Base-by-base conservation (phyloP, 768 basidiomycete species). In the Suillus cothurnatus region DNA sequence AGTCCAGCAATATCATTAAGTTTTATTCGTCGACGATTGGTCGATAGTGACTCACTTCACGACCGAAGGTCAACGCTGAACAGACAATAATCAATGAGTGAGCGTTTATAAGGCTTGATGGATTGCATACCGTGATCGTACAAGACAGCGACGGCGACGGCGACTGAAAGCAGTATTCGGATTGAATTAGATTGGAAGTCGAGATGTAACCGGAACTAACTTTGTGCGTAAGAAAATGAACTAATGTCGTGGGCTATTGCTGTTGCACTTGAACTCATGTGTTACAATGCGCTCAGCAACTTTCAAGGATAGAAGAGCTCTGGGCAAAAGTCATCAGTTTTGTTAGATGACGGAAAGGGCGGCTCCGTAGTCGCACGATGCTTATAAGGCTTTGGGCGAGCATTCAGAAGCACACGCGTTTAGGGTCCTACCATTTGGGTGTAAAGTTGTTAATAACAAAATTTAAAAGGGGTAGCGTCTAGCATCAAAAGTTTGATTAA, bases 111-210 rank as follows among this genome's bases (percentile, higher is more conserved):
- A 7, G 34, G 32, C 17, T 34, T 34, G 2, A 11, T 47, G 28
- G 31, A 31, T 7, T 53, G 41, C 67, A 65, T 62, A 70, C 75
- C 68, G 19, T 76, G 75, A 64, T 76, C 75, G 52, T 76, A 77
- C 17, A 76, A 55, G 58, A 65, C 75, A 50, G 67, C 71, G 34
- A 65, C 59, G 34, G 75, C 66, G 34, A 74, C 71, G 15, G 75
- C 76, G 70, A 73, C 75, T 76, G n/a, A 26, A 62, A 61, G 45
- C 61, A 62, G 12, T 21, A 11, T 26, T 39, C 41, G 55, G n/a
- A 61, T 68, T 61, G 49, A 26, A 28, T 47, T 53, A 56, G n/a
- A 62, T 53, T 45, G 6, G 19, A 58, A 23, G 6, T 1, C 1
- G 31, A 53, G 31, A 47, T 2, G 26, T 9, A 49, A 31, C 28